Base-by-base conservation (phyloP, 2,329 filamentous ascomycete genomes). In the Paraphaeosphaeria sporulosa region DNA sequence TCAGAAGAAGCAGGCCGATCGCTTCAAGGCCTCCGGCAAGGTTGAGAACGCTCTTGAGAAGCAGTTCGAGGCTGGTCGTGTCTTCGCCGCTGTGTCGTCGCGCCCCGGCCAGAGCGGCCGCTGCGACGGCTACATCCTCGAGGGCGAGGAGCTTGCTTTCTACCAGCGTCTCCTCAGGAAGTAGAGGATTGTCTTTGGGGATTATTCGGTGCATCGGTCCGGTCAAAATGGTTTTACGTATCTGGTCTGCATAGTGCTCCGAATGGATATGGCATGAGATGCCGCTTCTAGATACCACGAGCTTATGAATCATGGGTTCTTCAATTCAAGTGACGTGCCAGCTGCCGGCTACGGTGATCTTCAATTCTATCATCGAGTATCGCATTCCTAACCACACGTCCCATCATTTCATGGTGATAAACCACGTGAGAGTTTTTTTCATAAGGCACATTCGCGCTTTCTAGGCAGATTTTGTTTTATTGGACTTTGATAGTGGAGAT, bases 151-250 rank as follows among this genome's bases (percentile, higher is more conserved):
- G 90, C 89, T 99, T 79, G 93, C 94, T 83, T 99, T 99, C 92
- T 99, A 99, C 93, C 94, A 97, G 90, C 92, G 92, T 86, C 94
- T 94, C 86, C 93, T 98, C 84, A 92, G 95, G 90, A 98, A 97
- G 89, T 98, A 97, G 86, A 87, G 66, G 71, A 68, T 72, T 64
- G 68, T 73, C 60, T 74, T 74, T 71, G 71, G 71, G 67, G 65
- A 69, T 77, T 75, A 67, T 75, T 73, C 69, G 75, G 75, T 74
- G 76, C 75, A 77, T 76, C 66, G 73, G 72, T 73, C 68, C 71
- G 76, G 73, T 76, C 74, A 78, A 78, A 78, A 78, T 69, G 71
- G 75, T 76, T 76, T 77, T 71, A 71, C 75, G 74, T 77, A 76
- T 76, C 74, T 77, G 74, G 74, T 76, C 74, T 74, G 73, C 74